These are phyloP conservation scores for Hansfordia pulvinata DNA, from an alignment of 2,329 filamentous ascomycete species.

Conservation along the genomic window DNA sequence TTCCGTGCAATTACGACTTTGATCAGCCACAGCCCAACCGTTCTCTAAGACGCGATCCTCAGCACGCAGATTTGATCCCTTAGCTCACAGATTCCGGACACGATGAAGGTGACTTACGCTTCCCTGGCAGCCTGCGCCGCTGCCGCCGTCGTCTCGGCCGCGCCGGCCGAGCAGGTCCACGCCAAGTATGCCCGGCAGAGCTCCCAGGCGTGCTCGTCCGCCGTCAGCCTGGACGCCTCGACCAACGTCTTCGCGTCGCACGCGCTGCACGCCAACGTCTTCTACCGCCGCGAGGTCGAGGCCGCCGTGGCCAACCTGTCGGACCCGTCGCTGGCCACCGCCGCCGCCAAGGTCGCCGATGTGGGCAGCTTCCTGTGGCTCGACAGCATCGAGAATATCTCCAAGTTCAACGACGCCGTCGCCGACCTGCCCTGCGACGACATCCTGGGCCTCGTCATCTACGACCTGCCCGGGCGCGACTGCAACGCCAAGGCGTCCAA, in stretches of 20 bases:
- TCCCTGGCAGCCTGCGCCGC: conserved; percentile 22
- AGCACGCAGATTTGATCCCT: no score
- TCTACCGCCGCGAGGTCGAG: conserved; percentile 40
- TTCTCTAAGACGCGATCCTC: no score
- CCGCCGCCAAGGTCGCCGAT: conserved; percentile 34
- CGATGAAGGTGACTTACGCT: conserved; percentile 3
- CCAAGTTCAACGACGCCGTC: conserved; percentile 21
- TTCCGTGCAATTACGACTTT: no score
- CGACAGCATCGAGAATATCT: conserved; percentile 30
- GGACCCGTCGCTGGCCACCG: conserved; percentile 46
- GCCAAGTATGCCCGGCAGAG: no score
- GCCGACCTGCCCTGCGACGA: conserved; percentile 27
- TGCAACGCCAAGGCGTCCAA: conserved; percentile 43
- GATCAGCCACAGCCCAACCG: no score
- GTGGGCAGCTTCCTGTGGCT: conserved; percentile 40
- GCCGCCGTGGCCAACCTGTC: no score
- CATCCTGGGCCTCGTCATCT: conserved; percentile 40
- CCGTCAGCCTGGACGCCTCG: conserved; percentile 15
- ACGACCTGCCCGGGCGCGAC: conserved; percentile 44
- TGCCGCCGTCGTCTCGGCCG: conserved; percentile 28
- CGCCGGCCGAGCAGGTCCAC: conserved; percentile 32
- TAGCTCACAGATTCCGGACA: no score
- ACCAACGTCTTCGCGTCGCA: conserved; percentile 16
- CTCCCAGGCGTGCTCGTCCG: conserved; percentile 13
- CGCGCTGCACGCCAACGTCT: conserved; percentile 30